Conservation (phyloP, 495 filamentous ascomycete genomes). For the Emericellopsis terricola region DNA sequence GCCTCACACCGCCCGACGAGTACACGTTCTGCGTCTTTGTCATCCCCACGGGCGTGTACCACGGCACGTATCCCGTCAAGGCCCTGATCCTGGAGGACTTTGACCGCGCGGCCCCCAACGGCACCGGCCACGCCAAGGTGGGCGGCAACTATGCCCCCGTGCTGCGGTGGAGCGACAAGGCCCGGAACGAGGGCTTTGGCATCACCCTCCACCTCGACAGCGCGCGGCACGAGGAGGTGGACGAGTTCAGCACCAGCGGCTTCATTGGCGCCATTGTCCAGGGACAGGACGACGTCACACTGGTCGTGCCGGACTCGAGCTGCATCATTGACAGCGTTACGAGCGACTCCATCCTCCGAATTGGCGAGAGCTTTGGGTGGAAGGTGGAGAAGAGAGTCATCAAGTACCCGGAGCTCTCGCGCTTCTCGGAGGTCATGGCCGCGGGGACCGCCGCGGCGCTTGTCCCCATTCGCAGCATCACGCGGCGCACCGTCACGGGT, state of each 20-base stretch:
- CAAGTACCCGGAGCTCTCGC: slow-evolving; percentile 56
- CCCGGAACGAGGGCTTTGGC: slow-evolving; percentile 51
- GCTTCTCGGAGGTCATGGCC: slow-evolving; percentile 75
- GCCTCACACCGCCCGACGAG: slow-evolving; percentile 67
- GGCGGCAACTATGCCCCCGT: slow-evolving; percentile 78
- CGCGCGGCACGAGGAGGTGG: slow-evolving; percentile 55
- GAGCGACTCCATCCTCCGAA: slow-evolving; percentile 46
- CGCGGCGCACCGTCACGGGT: slow-evolving; percentile 27
- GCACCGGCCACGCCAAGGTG: slow-evolving; percentile 56
- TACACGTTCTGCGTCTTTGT: slow-evolving; percentile 78
- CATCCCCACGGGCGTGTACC: slow-evolving; percentile 76
- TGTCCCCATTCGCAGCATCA: slow-evolving; percentile 80
- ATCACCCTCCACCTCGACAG: slow-evolving; percentile 84
- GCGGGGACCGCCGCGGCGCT: slow-evolving; percentile 85
- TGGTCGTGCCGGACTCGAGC: slow-evolving; percentile 64
- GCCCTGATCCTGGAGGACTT: slow-evolving; percentile 64
- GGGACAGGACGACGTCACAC: slow-evolving; percentile 35
- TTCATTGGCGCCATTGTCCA: slow-evolving; percentile 59
- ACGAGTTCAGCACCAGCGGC: slow-evolving; percentile 80
- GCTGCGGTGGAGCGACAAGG: slow-evolving; percentile 59
- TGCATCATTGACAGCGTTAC: slow-evolving; percentile 77
- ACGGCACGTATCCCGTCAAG: slow-evolving; percentile 65
- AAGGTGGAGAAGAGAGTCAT: slow-evolving; percentile 48
- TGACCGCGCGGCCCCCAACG: slow-evolving; percentile 56
- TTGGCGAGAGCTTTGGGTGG: slow-evolving; percentile 47